Evolutionary conservation across 2,329 filamentous ascomycete species (phyloP), one percentile per base, ranked within the genome.

Genomic region (Colletotrichum magnum): DNA sequence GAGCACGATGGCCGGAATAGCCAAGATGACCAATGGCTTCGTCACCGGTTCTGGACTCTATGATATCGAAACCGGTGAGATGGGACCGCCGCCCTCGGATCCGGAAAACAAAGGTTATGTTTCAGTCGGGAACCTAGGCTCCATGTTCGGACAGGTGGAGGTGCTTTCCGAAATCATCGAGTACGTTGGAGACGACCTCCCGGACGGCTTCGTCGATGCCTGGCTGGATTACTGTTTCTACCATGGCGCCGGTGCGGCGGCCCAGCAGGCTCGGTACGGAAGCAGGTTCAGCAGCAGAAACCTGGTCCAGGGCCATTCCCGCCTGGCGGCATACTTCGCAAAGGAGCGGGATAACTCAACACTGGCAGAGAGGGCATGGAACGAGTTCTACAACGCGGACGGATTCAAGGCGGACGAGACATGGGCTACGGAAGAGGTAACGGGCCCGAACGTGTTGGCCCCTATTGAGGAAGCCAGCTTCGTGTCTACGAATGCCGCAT

Each of bases 111-210:
- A 76, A 2, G 88, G 88, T 6, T 74, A 80, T 18, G 80, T 90
- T 3, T 79, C 77, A 0, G 81, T 90, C 1, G 87, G 86, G 0
- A 88, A 90, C 72, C 81, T 90, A 1, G 84, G 83, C 0, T 85
- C 86, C 6, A 84, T 89, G 6, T 90, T 91, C 71, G 88, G 89
- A 2, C 78, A 89, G 0, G 81, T 85, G 0, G 88, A 90, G 74
- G 86, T 89, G 1, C 79, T 88, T 10, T 84, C 87, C 0, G 87
- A 90, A 9, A 57, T 57, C 9, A 26, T 57, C 18, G 24, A 57
- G 36, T 28, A 41, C 2, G 18, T 57, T 16, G 16, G 24, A 3
- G 53, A 57, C 13, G 39, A 57, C n/a, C 24, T 28, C 15, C 13
- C 36, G 6, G 53, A 32, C 24, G 53, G 53, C 2, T 57, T 57